phyloP scores from a whole-genome alignment of 768 basidiomycete genomes.

The Pisolithus sp. region DNA sequence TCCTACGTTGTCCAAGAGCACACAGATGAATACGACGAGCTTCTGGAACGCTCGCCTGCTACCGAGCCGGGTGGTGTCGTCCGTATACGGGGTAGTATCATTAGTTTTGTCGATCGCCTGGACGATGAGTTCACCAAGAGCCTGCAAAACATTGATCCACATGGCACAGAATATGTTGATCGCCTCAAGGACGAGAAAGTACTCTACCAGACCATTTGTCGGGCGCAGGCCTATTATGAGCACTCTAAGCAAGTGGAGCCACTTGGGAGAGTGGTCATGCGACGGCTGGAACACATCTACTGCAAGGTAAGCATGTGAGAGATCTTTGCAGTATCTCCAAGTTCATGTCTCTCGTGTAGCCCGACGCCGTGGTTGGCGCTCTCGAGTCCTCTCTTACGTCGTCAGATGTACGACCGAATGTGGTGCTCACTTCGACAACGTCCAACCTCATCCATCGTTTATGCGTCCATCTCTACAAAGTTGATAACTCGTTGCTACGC shows the following conservation, averaged over 20 bases:
- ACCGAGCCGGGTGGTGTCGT: slow-evolving; percentile 69
- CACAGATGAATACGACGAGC: slow-evolving; percentile 89
- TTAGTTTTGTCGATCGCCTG: slow-evolving; percentile 91
- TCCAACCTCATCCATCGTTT: slow-evolving; percentile 81
- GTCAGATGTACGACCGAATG: slow-evolving; percentile 54
- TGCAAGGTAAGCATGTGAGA: slow-evolving; percentile 62
- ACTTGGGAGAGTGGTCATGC: slow-evolving; percentile 84
- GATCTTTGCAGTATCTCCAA: not conserved
- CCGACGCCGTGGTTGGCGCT: slow-evolving; percentile 86
- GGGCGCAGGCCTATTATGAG: slow-evolving; percentile 90
- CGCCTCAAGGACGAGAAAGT: slow-evolving; percentile 93
- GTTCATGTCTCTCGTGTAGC: slow-evolving; percentile 43
- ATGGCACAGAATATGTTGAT: slow-evolving; percentile 98
- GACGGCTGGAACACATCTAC: slow-evolving; percentile 95
- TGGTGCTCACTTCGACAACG: slow-evolving; percentile 55
- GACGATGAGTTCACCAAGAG: slow-evolving; percentile 99
- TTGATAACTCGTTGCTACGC: slow-evolving; percentile 83
- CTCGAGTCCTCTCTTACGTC: slow-evolving; percentile 67
- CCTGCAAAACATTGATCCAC: slow-evolving; percentile 96
- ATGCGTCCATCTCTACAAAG: slow-evolving; percentile 89
- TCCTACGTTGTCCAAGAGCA: slow-evolving; percentile 82
- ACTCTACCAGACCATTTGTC: slow-evolving; percentile 89
- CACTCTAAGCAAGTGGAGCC: slow-evolving; percentile 69
- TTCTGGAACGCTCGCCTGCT: slow-evolving; percentile 72
- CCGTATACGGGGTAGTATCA: slow-evolving; percentile 88